phyloP scores from a whole-genome alignment of 805 yeast genomes.

The Candida broadrunensis region DNA sequence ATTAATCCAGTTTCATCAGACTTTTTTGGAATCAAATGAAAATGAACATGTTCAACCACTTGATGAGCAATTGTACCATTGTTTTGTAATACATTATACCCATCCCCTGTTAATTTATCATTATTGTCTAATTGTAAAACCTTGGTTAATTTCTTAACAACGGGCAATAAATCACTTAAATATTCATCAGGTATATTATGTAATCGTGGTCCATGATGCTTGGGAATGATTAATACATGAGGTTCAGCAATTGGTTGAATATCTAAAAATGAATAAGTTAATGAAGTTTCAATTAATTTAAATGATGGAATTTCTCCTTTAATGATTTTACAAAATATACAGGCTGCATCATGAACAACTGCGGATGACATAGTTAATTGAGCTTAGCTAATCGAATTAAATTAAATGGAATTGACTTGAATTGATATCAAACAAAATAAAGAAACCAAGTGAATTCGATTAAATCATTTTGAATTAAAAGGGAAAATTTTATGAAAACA shows the following conservation, averaged over 20 bases:
- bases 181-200: constrained; percentile 93
- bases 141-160: constrained; percentile 80
- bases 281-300: constrained; percentile 83
- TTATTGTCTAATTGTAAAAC: constrained; percentile 64
- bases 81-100: constrained; percentile 88
- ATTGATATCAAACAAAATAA: neutral
- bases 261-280: constrained; percentile 81
- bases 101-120: constrained; percentile 56
- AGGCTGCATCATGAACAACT: constrained; percentile 46
- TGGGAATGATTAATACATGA: constrained; percentile 88
- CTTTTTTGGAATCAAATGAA: constrained; percentile 92
- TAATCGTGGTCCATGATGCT: constrained; percentile 87
- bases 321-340: constrained; percentile 92
- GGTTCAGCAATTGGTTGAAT: constrained; percentile 91
- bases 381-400: neutral
- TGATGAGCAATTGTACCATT: constrained; percentile 96
- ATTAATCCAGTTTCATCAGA: constrained; percentile 69
- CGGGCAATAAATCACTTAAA: constrained; percentile 80
- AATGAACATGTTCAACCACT: constrained; percentile 92
- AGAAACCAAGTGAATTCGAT: no score
- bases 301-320: constrained; percentile 95
- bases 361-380: constrained; percentile 14
- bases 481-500: no score
- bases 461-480: no score
- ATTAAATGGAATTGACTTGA: neutral